Evolutionary conservation across 2,329 filamentous ascomycete genomes (phyloP).

Genomic region (Sclerotinia trifoliorum): DNA sequence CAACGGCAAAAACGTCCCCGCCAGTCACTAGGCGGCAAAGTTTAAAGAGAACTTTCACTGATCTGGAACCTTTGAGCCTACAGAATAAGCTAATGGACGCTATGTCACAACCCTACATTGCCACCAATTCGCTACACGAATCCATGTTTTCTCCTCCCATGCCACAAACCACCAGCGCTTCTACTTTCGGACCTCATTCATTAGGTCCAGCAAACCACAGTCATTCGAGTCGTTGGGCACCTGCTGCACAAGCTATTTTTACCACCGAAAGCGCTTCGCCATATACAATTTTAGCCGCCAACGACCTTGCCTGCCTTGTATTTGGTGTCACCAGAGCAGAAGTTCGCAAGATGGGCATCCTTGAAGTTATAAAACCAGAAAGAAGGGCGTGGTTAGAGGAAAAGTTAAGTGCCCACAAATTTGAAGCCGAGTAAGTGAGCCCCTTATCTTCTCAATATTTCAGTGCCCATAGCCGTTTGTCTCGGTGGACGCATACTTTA

Average conservation of each 20-base stretch:
- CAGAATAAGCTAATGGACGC: constrained; percentile 84
- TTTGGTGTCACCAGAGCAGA: constrained; percentile 98
- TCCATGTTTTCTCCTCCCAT: constrained; percentile 46
- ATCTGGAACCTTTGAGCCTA: constrained; percentile 70
- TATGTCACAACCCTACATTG: constrained; percentile 69
- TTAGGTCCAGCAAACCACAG: constrained; percentile 68
- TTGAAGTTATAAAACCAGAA: constrained; percentile 92
- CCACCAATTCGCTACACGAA: constrained; percentile 35
- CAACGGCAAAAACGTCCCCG: constrained; percentile 52
- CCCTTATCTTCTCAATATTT: not conserved
- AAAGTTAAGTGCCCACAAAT: constrained; percentile 68
- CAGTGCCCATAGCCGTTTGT: not conserved
- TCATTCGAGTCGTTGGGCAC: constrained; percentile 86
- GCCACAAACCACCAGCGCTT: constrained; percentile 40
- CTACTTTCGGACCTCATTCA: constrained; percentile 40
- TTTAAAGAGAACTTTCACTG: constrained; percentile 85
- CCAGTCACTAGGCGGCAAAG: constrained; percentile 61
- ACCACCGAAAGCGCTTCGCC: constrained; percentile 88
- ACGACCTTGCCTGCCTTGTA: constrained; percentile 93
- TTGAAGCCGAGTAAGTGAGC: constrained; percentile 41
- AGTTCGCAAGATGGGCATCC: constrained; percentile 88
- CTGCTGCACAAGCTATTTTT: constrained; percentile 93
- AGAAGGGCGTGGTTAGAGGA: constrained; percentile 84
- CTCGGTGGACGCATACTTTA: not conserved
- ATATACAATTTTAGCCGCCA: constrained; percentile 95